Conservation (phyloP, 2,329 filamentous ascomycete genomes). For the Aureobasidium sp. region DNA sequence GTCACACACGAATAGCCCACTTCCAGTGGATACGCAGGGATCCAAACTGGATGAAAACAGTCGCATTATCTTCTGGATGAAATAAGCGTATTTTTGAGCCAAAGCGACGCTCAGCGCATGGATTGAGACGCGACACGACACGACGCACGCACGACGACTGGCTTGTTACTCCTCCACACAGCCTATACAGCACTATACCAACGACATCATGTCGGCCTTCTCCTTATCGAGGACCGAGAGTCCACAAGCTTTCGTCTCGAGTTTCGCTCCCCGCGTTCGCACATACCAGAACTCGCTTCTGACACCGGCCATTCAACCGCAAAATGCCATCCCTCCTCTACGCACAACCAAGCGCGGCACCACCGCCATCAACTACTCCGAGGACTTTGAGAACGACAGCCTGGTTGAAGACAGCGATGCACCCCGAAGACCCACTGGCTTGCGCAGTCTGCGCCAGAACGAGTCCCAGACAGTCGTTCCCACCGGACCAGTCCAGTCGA, state of each 20-base stretch:
- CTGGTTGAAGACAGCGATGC: conserved; percentile 64
- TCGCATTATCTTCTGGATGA: background rate
- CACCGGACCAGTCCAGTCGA: conserved; percentile 65
- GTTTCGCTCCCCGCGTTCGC: conserved; percentile 84
- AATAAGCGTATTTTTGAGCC: background rate
- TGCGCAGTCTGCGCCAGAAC: conserved; percentile 76
- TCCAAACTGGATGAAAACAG: background rate
- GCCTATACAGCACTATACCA: background rate
- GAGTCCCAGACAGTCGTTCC: conserved; percentile 55
- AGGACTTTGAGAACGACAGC: conserved; percentile 86
- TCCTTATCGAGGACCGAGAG: conserved; percentile 37
- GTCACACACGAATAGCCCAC: background rate
- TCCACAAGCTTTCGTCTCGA: conserved; percentile 83
- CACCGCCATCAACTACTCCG: conserved; percentile 93
- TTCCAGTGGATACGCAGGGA: background rate
- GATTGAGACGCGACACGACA: conserved; percentile 11
- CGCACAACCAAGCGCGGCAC: conserved; percentile 97
- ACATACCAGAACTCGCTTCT: conserved; percentile 88
- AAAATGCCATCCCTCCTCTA: conserved; percentile 54
- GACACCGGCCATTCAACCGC: conserved; percentile 66
- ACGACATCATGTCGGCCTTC: conserved; percentile 30
- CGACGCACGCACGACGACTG: background rate
- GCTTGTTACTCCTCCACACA: conserved; percentile 9
- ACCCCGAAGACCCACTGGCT: conserved; percentile 61
- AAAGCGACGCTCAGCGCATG: background rate